Evolutionary conservation across 371 early-diverging fungal species (phyloP).

Genomic region (Polyrhizophydium stewartii): DNA sequence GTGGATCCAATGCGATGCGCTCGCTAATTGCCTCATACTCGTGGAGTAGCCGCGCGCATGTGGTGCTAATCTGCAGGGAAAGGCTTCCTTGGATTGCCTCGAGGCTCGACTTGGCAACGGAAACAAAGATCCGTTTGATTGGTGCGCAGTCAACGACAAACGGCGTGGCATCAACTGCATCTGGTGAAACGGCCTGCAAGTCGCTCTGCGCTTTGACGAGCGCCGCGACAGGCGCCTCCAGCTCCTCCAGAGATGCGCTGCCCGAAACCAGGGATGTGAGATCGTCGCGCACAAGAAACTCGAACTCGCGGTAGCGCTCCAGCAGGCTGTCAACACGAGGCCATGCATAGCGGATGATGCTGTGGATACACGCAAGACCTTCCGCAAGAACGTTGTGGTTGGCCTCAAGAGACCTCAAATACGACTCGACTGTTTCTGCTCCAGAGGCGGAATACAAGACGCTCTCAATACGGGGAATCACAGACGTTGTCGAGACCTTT

Average conservation of each 20-base stretch:
- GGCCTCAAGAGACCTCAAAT: neutral
- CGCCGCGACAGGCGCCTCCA: constrained; percentile 5
- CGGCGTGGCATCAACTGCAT: constrained; percentile 12
- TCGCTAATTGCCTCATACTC: constrained; percentile 11
- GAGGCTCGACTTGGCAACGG: neutral
- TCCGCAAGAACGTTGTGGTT: neutral
- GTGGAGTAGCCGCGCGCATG: constrained; percentile 7
- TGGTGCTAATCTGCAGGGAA: constrained; percentile 1
- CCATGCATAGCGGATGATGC: constrained; percentile 1
- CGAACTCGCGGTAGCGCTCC: constrained; percentile 11
- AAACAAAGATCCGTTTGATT: constrained; percentile 12
- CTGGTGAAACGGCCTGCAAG: constrained; percentile 5
- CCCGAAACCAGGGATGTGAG: neutral
- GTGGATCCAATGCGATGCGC: constrained; percentile 20
- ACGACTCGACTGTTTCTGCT: neutral
- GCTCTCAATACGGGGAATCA: constrained; percentile 13
- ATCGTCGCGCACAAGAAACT: constrained; percentile 15
- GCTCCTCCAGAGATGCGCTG: constrained; percentile 2
- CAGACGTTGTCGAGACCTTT: neutral
- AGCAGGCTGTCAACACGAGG: constrained; percentile 7
- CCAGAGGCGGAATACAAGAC: neutral
- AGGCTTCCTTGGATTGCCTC: constrained; percentile 2
- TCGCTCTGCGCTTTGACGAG: constrained; percentile 2
- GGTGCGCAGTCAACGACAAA: constrained; percentile 17
- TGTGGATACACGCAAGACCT: constrained; percentile 6